Percentiles rank a stretch among this genome's conserved stretches.
These are phyloP conservation scores for Carex arenaria DNA, from an alignment of 202 grass and related monocot species.

Conservation along the genomic window DNA sequence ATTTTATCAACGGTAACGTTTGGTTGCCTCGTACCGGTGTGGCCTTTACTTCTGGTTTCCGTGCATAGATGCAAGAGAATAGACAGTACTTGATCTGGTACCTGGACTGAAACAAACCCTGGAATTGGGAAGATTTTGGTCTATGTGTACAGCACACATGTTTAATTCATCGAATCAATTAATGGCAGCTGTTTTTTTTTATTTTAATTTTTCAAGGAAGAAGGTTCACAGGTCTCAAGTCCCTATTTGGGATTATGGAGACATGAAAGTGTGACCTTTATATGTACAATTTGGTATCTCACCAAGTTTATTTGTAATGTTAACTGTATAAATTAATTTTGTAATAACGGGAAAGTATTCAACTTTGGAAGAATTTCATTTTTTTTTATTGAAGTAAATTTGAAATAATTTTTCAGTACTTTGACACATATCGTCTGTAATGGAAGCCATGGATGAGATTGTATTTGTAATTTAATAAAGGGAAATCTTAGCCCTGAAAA, in stretches of 20 bases:
- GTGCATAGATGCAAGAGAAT: neutral
- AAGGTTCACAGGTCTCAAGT: conserved; percentile 13
- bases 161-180: neutral
- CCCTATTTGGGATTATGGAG: neutral
- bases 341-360: neutral
- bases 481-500: no score
- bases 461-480: neutral
- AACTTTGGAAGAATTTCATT: neutral
- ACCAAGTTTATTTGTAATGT: neutral
- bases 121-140: neutral
- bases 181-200: neutral
- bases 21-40: conserved; percentile 50
- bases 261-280: neutral
- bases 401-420: neutral
- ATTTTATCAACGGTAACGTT: conserved; percentile 60
- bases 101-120: neutral
- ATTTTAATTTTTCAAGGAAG: neutral
- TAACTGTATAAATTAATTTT: neutral
- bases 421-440: neutral
- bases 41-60: conserved; percentile 38
- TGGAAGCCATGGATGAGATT: neutral
- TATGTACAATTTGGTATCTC: neutral
- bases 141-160: neutral
- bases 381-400: neutral
- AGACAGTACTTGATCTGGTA: neutral